Conservation (phyloP, 257 asterid genomes). For the Jasminum sambac region DNA sequence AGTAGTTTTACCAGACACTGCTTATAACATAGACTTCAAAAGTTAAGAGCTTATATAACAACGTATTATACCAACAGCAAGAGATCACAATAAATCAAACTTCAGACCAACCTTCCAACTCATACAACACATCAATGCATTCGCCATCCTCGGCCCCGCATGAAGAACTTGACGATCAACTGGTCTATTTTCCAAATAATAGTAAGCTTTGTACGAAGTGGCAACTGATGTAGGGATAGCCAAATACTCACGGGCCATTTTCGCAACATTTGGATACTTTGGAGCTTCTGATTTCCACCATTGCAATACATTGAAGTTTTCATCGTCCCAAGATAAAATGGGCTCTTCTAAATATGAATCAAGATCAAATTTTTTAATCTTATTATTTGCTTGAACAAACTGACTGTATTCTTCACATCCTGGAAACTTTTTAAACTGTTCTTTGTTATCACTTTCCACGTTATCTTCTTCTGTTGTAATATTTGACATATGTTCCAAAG, state of each 20-base stretch:
- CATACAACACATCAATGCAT: slow-evolving; percentile 27
- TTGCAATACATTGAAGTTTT: slow-evolving; percentile 14
- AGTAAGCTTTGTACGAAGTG: slow-evolving; percentile 17
- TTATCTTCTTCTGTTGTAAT: neutral
- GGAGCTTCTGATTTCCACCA: slow-evolving; percentile 21
- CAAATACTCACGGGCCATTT: slow-evolving; percentile 24
- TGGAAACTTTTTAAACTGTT: neutral
- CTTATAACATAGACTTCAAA: neutral
- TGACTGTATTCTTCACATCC: neutral
- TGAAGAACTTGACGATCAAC: neutral
- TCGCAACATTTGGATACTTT: slow-evolving; percentile 18
- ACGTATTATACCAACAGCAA: neutral
- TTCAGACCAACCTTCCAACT: slow-evolving; percentile 21
- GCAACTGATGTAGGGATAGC: slow-evolving; percentile 27
- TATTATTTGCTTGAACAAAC: neutral
- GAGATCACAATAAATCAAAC: neutral
- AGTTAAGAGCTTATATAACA: neutral
- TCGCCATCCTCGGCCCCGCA: slow-evolving; percentile 6
- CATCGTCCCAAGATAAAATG: slow-evolving; percentile 10
- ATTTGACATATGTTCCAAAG: neutral
- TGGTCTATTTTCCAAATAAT: slow-evolving; percentile 6
- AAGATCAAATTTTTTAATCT: neutral
- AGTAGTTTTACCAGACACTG: neutral
- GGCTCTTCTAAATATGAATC: slow-evolving; percentile 25
- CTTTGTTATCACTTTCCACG: neutral